Evolutionary conservation across 768 basidiomycete genomes (phyloP), one percentile per base, ranked within the genome.

Genomic region (Boletus bicolor): DNA sequence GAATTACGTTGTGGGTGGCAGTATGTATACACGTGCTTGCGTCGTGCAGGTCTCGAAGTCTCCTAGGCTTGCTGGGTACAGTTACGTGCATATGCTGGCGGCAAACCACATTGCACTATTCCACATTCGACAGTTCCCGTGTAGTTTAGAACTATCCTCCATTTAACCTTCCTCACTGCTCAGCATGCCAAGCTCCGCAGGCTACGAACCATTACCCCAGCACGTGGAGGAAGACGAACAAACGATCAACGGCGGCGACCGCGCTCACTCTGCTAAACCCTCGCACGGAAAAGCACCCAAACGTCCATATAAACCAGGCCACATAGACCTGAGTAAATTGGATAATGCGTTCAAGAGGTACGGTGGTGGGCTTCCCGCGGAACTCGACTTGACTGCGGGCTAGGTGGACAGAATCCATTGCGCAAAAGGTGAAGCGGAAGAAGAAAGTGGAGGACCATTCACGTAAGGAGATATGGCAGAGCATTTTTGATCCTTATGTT

Each of bases 351-450:
- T 93, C 76, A 92, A 92, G 72, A 80, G 88, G 86, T 85, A 46
- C 41, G 75, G 42, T 44, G 10, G 34, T 21, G 24, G 15, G 21
- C 55, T 32, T 26, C 34, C 41, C 41, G 24, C 9, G 50, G 34
- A 46, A n/a, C 41, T 36, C 49, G 30, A 36, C 39, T 34, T 58
- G 48, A 51, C 44, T 39, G 10, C 43, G 51, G 11, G 42, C 21
- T 26, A 89, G 89, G 67, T 93, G 91, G 91, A 93, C 91, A 12
- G 84, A 89, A 63, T 87, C 86, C 51, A 92, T 93, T 62, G 86
- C 91, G 1, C 86, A 91, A 73, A 90, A 88, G 71, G 83, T 93
- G 49, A 89, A 87, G 62, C 82, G 87, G 54, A 90, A 88, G 74
- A 87, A 85, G 77, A 89, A 86, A 61, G 76, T 77, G 15, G 78